These are phyloP conservation scores for Ustilago nuda DNA, from an alignment of 1,284 basidiomycete genomes.

Conservation along the genomic window DNA sequence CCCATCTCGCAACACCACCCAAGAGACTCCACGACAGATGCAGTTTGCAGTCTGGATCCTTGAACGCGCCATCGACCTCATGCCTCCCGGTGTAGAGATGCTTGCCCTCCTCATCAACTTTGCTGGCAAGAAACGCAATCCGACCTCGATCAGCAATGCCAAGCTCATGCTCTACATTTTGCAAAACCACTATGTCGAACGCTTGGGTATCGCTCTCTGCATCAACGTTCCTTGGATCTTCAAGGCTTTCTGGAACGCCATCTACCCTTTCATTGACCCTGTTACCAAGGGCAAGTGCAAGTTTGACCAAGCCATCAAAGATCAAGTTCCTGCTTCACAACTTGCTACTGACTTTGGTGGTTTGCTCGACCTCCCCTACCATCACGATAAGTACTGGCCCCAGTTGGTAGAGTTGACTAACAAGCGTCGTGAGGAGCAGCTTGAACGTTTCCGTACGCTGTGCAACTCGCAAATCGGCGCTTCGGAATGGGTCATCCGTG, in stretches of 20 bases:
- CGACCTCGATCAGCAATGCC: constrained; percentile 58
- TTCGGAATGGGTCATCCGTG: constrained; percentile 69
- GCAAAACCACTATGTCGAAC: constrained; percentile 68
- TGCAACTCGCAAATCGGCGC: constrained; percentile 66
- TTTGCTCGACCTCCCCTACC: constrained; percentile 72
- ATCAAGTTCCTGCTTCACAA: constrained; percentile 59
- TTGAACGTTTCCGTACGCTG: constrained; percentile 72
- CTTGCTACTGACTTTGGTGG: constrained; percentile 61
- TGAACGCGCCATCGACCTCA: constrained; percentile 69
- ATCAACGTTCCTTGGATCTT: constrained; percentile 66
- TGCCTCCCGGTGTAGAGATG: constrained; percentile 69
- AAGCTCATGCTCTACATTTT: constrained; percentile 69
- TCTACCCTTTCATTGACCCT: constrained; percentile 70
- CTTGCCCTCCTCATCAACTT: constrained; percentile 65
- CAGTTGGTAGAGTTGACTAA: constrained; percentile 75
- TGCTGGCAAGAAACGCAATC: constrained; percentile 60
- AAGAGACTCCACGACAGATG: constrained; percentile 69
- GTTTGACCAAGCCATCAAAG: constrained; percentile 64
- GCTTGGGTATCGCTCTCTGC: constrained; percentile 69
- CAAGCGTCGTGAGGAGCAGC: constrained; percentile 73
- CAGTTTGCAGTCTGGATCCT: constrained; percentile 70
- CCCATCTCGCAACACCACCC: constrained; percentile 66
- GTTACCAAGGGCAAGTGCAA: constrained; percentile 69
- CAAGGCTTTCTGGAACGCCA: constrained; percentile 62
- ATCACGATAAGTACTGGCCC: constrained; percentile 81